These are phyloP conservation scores for Pyrenochaeta sp. DNA, from an alignment of 2,329 filamentous ascomycete genomes.

Conservation along the genomic window DNA sequence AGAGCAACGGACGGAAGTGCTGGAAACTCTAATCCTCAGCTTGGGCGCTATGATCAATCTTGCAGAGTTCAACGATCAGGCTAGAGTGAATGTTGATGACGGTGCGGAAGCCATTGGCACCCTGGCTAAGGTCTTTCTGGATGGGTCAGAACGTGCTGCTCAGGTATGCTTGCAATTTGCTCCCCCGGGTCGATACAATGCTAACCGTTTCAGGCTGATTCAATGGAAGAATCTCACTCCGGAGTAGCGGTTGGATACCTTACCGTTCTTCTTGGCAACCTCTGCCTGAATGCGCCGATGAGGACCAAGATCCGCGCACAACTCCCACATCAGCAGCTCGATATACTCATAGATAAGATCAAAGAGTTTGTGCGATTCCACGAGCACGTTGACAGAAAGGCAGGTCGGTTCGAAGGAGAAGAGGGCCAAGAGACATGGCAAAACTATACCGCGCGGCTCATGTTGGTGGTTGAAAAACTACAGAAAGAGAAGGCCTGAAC, in stretches of 20 bases:
- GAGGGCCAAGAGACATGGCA: conserved; percentile 57
- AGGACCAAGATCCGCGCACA: conserved; percentile 52
- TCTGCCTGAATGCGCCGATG: conserved; percentile 68
- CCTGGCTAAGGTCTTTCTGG: conserved; percentile 72
- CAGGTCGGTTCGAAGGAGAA: conserved; percentile 55
- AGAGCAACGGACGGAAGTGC: conserved; percentile 60
- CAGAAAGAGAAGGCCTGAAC: conserved; percentile 30
- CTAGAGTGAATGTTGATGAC: conserved; percentile 50
- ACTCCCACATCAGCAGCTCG: conserved; percentile 59
- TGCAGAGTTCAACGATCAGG: conserved; percentile 75
- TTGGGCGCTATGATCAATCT: conserved; percentile 89
- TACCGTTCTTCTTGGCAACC: conserved; percentile 81
- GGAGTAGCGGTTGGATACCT: conserved; percentile 90
- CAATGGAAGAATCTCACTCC: conserved; percentile 73
- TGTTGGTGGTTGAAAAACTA: conserved; percentile 61
- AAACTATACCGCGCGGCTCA: conserved; percentile 63
- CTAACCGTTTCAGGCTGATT: conserved; percentile 56
- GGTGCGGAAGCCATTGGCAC: conserved; percentile 61
- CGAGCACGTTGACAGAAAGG: conserved; percentile 63
- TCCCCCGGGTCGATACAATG: not conserved
- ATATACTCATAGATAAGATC: conserved; percentile 64
- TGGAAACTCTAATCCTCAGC: conserved; percentile 79
- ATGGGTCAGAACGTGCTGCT: conserved; percentile 69
- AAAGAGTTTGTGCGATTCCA: conserved; percentile 70
- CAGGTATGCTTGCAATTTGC: conserved; percentile 66